These are phyloP conservation scores for Saraca asoca DNA, from an alignment of 331 rosid genomes.

Conservation along the genomic window DNA sequence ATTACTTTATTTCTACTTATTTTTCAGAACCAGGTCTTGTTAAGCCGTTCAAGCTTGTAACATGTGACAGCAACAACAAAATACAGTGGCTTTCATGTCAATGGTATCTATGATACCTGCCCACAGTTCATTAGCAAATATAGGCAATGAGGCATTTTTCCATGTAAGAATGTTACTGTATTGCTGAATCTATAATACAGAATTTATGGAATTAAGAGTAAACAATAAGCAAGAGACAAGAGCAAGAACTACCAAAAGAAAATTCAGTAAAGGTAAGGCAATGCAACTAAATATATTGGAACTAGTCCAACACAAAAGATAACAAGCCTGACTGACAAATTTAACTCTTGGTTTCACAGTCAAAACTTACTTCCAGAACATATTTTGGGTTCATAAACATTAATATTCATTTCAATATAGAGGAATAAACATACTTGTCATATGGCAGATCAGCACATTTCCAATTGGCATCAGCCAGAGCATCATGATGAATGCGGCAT, in stretches of 20 bases:
- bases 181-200: no score
- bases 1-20: no score
- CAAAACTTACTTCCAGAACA: not conserved
- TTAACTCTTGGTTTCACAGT: not conserved
- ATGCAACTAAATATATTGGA: conserved; percentile 4
- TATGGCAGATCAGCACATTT: conserved; percentile 76
- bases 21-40: no score
- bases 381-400: not conserved
- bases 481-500: conserved; percentile 83
- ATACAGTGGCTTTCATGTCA: no score
- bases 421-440: conserved; percentile 73
- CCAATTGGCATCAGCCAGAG: conserved; percentile 78
- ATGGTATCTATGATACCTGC: no score
- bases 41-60: no score
- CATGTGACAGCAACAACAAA: no score
- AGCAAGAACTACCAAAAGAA: not conserved
- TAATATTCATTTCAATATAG: conserved; percentile 11
- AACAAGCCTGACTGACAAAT: conserved; percentile 15
- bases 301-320: not conserved
- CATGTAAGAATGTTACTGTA: no score
- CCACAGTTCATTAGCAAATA: no score
- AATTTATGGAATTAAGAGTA: not conserved
- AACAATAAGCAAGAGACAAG: not conserved
- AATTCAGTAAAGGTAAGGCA: conserved; percentile 9
- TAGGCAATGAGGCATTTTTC: no score